Base-by-base conservation (phyloP, 805 yeast species). In the Schwanniomyces sp. region DNA sequence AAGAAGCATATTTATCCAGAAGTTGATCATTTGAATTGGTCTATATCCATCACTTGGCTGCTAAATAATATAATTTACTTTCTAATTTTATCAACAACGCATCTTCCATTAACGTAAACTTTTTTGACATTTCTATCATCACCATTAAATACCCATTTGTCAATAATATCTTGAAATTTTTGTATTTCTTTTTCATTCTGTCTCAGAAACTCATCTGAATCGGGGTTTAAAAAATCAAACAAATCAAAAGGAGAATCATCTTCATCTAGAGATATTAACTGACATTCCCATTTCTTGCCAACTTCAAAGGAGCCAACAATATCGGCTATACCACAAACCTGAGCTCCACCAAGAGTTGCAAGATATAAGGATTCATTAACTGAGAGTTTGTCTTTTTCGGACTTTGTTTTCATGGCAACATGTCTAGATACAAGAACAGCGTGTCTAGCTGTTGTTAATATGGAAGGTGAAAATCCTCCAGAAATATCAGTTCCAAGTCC, bases 71-170 rank as follows among this genome's bases (percentile, higher is more conserved):
- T 11, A 3, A n/a, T n/a, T 29, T 3, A 29, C 6, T 29, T 29
- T n/a, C 14, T 4, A 29, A 4, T n/a, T 25, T 39, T 39, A 39
- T 24, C 8, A 10, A 39, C 41, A 21, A 39, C 41, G 24, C 41
- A 39, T 50, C 74, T 62, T 6, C 96, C 96, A 56, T 81, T 79
- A 29, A 89, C 90, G 85, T 86, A 91, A n/a, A 90, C 95, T 39
- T 70, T 71, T 6, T 68, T 58, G 10, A 88, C 80, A 62, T 90
- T 91, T 56, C 96, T 77, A 63, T 91, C 96, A 64, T 90, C 97
- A 14, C 96, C 96, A 48, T 81, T 79, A 63, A 87, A 90, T 11
- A 90, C 69, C 97, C 97, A 90, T 62, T 88, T 88, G 51, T 86
- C 86, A 1, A 88, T 61, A 46, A 86, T 55, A 57, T 83, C 78